Base-by-base conservation (phyloP, 768 basidiomycete genomes). In the Macrocybe gigantea region DNA sequence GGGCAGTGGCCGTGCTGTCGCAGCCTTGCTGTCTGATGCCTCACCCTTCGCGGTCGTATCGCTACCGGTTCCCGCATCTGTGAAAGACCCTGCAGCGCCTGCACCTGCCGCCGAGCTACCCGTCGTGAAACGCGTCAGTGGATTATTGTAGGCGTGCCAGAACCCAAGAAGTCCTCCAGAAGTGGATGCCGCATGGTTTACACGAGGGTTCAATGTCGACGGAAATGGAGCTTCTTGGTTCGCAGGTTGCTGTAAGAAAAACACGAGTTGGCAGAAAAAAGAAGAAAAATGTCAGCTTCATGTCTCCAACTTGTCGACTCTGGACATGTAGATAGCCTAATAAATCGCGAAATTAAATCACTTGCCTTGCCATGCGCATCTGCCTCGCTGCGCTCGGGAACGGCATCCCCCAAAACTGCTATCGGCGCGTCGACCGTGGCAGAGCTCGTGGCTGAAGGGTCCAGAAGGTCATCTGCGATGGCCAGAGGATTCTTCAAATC, bases 401-500 rank as follows among this genome's bases (percentile, higher is more conserved):
- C 45, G 41, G 43, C 36, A 10, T 41, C 55, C 51, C 55, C 56
- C 52, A 54, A 55, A 41, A 37, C 43, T 30, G 48, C 45, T 35
- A 47, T 50, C 33, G 56, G 53, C 43, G 53, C 50, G 42, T 64
- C 54, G 46, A 52, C 53, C 41, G 53, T 41, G 12, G 50, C 53
- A 38, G 54, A 47, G 38, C 45, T 47, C 15, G 44, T 54, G 36
- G 56, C 41, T 15, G 60, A 44, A 45, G 73, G 65, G 56, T 83
- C 77, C 49, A 85, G 64, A 47, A 88, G 64, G 55, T 77, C 67
- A 51, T 78, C 73, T 22, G 86, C 78, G 55, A 85, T 70, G 6
- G 75, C 84, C 44, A 84, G 64, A 34, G 87, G 80, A 14, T 61
- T 63, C 57, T 68, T 78, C 50, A 89, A 71, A 52, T 82, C 82